Conservation (phyloP, 768 basidiomycete species). For the Tubosaeta brunneosetosa region DNA sequence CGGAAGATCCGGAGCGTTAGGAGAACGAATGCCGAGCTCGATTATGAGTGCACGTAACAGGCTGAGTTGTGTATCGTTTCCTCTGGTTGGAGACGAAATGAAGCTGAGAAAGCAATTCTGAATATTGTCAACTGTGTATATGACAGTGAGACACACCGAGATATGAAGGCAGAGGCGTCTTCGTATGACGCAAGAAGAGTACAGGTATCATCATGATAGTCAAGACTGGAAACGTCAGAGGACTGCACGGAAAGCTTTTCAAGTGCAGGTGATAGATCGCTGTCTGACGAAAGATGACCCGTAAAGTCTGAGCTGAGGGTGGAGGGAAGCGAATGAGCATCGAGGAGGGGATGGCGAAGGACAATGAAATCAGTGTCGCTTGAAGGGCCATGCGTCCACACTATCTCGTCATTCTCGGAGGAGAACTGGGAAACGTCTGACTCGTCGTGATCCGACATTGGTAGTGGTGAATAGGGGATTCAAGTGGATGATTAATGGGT, state of each 20-base stretch:
- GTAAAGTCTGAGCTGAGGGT: not conserved
- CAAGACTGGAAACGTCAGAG: constrained; percentile 2
- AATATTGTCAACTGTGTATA: not conserved
- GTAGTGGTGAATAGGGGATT: not conserved
- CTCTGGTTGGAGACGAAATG: constrained; percentile 18
- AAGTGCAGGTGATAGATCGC: not conserved
- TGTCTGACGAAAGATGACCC: not conserved
- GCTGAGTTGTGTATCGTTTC: constrained; percentile 38
- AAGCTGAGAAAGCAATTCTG: constrained; percentile 12
- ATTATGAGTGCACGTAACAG: constrained; percentile 71
- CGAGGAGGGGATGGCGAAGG: constrained; percentile 15
- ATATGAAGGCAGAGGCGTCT: constrained; percentile 26
- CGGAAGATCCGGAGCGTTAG: constrained; percentile 46
- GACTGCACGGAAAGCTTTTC: not conserved
- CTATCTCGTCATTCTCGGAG: constrained; percentile 22
- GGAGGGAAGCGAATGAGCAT: constrained; percentile 11
- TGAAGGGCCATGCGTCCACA: constrained; percentile 11
- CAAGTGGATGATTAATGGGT: not conserved
- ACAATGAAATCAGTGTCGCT: constrained; percentile 25
- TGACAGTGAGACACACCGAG: constrained; percentile 14
- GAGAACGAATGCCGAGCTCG: constrained; percentile 61
- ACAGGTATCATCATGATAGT: constrained; percentile 5
- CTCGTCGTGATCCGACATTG: constrained; percentile 12
- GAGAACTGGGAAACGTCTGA: constrained; percentile 12
- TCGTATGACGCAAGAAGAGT: constrained; percentile 21